Base-by-base conservation (phyloP, 352 stramenopile species). In the Phytophthora citricola region DNA sequence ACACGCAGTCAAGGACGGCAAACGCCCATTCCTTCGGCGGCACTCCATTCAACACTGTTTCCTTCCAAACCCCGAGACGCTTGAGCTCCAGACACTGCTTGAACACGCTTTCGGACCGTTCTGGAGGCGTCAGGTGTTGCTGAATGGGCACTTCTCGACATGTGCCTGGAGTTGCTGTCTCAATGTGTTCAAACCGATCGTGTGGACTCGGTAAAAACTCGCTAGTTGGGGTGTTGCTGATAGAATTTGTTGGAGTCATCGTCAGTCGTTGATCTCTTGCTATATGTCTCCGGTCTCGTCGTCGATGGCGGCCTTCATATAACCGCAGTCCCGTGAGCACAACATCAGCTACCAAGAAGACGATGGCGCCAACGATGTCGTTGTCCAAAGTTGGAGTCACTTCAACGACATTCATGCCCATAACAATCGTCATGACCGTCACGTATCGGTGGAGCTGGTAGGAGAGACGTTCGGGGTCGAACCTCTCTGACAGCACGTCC, bases 361-460 rank as follows among this genome's bases (percentile, higher is more conserved):
- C 63, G 41, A 73, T 36, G 14, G 68, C 68, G 20, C 68, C 68
- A 31, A 56, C 57, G 20, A 73, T 73, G n/a, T 76, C 63, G 11
- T 70, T 49, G 27, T 70, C 45, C 14, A 76, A 56, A 44, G 39
- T 60, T 12, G 58, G 52, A 58, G 51, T 34, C 17, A 62, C 46
- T 27, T 66, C 58, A 6, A 76, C 32, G 11, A 70, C 68, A 12
- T 63, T 73, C 46, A 69, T 70, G 4, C 68, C 68, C 68, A 73
- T 76, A 10, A 76, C 58, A 50, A 76, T 76, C 22, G 68, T 76
- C 46, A 69, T 46, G 20, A 76, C 49, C 4, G 68, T 76, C n/a
- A 76, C 46, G 12, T 60, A 66, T 44, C 68, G 68, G 62, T 76
- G 68, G 14, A 76, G 63, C 27, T 76, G 68, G 43, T 76, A 76